Conservation (phyloP, 495 filamentous ascomycete genomes). For the Cladorrhinum samala region DNA sequence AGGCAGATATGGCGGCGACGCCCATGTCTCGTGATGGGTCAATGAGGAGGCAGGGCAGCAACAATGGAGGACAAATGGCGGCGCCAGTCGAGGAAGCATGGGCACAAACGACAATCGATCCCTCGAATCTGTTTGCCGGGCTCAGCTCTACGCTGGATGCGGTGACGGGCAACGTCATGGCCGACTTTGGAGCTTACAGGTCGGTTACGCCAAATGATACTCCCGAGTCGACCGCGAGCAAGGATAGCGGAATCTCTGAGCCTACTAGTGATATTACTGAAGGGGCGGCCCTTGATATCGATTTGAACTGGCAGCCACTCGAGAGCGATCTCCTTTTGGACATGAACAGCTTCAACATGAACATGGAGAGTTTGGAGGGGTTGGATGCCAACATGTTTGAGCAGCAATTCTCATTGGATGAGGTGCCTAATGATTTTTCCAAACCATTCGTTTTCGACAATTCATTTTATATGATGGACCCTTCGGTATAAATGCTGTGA, state of each 20-base stretch:
- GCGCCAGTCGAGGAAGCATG: conserved; percentile 27
- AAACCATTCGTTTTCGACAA: conserved; percentile 40
- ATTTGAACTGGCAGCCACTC: conserved; percentile 35
- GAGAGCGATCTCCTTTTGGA: conserved; percentile 31
- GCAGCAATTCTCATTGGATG: conserved; percentile 32
- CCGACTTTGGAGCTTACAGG: conserved; percentile 43
- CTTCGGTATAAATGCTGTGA: conserved; percentile 1
- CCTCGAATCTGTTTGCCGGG: conserved; percentile 35
- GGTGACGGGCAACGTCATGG: conserved; percentile 31
- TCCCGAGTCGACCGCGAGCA: conserved; percentile 44
- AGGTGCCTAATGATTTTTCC: conserved; percentile 31
- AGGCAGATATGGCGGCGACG: conserved; percentile 29
- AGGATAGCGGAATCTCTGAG: conserved; percentile 46
- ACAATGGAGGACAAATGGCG: conserved; percentile 27
- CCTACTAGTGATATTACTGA: conserved; percentile 51
- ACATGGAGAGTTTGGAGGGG: conserved; percentile 18
- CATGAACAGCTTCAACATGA: conserved; percentile 25
- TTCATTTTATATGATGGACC: conserved; percentile 37
- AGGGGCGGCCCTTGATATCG: conserved; percentile 39
- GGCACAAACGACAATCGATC: conserved; percentile 39
- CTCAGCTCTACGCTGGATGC: conserved; percentile 23
- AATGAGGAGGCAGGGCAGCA: conserved; percentile 40
- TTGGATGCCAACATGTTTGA: conserved; percentile 12
- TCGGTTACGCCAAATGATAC: conserved; percentile 49
- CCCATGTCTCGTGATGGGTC: conserved; percentile 43